Base-by-base conservation (phyloP, 192 early-diverging fungal genomes). In the Dispira parvispora region DNA sequence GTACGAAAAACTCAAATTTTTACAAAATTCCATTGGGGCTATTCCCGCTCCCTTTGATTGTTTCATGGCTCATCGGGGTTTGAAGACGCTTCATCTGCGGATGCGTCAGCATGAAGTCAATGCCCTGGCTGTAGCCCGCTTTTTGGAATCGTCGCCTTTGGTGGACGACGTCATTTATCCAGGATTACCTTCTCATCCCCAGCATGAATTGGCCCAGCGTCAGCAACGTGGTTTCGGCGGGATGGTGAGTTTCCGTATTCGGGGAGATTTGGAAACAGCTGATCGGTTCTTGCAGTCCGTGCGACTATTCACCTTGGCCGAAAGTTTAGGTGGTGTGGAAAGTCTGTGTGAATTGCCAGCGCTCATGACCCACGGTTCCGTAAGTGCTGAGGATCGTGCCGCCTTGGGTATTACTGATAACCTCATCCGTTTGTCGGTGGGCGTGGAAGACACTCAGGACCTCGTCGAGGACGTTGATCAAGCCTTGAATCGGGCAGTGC, bases 11-110 rank as follows among this genome's bases (percentile, higher is more conserved):
- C 72, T 99, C 38, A 73, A 76, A 46, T 99, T 99, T 73, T 73
- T 97, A 66, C 94, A 97, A 78, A 99, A 99, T 76, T 81, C 93
- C n/a, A 91, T 94, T 56, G 96, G 96, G 53, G 91, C 89, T 28
- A 85, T 96, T 26, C 96, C 96, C 16, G 84, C 84, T 44, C 84
- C 94, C n/a, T 97, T 99, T 66, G 96, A 99, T 73, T 94, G 89
- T 71, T 97, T 84, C 77, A 72, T 96, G 67, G 96, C 96, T 42
- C 82, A 91, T 74, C 82, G 94, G 66, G 94, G 96, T 50, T 69
- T 97, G 45, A 97, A 94, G 80, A 99, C 96, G 1, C 80, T 99
- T 21, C 88, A 94, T 68, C 68, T 99, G 61, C 87, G 96, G 56
- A 98, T 96, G 93, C 76, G 81, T 63, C 86, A 85, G 67, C 96